Conservation (phyloP, 228 moss, liverwort and hornwort genomes). For the Sphagnum fallax region DNA sequence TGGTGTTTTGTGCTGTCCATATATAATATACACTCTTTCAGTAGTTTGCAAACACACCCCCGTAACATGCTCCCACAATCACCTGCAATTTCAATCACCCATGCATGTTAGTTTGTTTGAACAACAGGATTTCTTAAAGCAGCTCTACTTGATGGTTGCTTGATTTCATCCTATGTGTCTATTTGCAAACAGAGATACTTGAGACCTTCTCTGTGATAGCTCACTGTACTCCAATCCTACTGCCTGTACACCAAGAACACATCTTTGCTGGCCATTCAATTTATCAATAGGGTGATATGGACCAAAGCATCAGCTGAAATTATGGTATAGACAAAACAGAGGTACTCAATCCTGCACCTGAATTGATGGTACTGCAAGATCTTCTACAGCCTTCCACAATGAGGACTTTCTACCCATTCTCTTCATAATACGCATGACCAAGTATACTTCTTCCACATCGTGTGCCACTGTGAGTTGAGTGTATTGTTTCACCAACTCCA, state of each 20-base stretch:
- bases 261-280: not conserved
- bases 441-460: slow-evolving; percentile 79
- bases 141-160: too few relatives aligned
- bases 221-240: not conserved
- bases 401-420: slow-evolving; percentile 68
- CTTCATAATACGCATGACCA: slow-evolving; percentile 46
- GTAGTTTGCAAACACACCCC: slow-evolving; percentile 57
- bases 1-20: too few relatives aligned
- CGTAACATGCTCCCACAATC: slow-evolving; percentile 60
- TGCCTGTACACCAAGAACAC: not conserved
- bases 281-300: too few relatives aligned
- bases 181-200: too few relatives aligned
- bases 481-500: slow-evolving; percentile 59
- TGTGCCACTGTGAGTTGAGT: slow-evolving; percentile 35
- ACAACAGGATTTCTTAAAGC: too few relatives aligned
- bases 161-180: too few relatives aligned
- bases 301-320: not conserved
- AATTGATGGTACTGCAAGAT: slow-evolving; percentile 35
- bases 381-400: slow-evolving; percentile 71
- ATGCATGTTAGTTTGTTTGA: too few relatives aligned
- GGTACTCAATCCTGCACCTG: slow-evolving; percentile 26
- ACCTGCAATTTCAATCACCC: slow-evolving; percentile 28
- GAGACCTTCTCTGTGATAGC: too few relatives aligned
- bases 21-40: not conserved
- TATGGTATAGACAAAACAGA: not conserved